Base-by-base conservation (phyloP, 2,329 filamentous ascomycete species). In the Fusarium siculi region DNA sequence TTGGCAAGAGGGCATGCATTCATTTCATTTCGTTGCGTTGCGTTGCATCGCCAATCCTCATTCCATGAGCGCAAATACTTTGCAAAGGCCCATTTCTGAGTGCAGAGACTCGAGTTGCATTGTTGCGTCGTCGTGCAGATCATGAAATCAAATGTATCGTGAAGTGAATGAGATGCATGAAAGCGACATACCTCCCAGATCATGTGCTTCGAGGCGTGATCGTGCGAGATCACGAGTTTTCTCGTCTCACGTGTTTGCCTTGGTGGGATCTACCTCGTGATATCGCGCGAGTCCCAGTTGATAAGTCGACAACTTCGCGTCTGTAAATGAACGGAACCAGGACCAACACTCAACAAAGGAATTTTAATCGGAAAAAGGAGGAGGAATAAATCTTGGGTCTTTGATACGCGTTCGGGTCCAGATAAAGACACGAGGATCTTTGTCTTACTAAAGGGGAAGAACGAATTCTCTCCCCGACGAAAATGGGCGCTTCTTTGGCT, bases 191-290 rank as follows among this genome's bases (percentile, higher is more conserved):
- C 83, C 83, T 82, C 74, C 78, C 77, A 80, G 83, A 85, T 85
- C 83, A 84, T 84, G 83, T 85, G 83, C 82, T 80, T 77, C 75
- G 68, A 72, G 72, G 74, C 76, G 68, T 58, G 55, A 58, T 58
- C 55, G 55, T 75, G 73, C 74, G 79, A 82, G 81, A 85, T 85
- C 83, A 85, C 83, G 83, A 83, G 83, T 82, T 82, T 82, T 82
- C 50, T 80, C 75, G 75, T 77, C 81, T 84, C 83, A 84, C 83
- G 83, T 85, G 83, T 82, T 83, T 54, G 34, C 34, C 16, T 53
- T 80, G 81, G 80, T 79, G 82, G 81, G 82, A 82, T 81, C 79
- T 81, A 85, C 82, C 84, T 85, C 84, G 84, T 85, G 84, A 85
- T 85, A 83, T 85, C 83, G 83, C 82, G 83, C 74, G 74, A 72